phyloP scores from a whole-genome alignment of 805 yeast genomes.

The Metschnikowia peoriensis region DNA sequence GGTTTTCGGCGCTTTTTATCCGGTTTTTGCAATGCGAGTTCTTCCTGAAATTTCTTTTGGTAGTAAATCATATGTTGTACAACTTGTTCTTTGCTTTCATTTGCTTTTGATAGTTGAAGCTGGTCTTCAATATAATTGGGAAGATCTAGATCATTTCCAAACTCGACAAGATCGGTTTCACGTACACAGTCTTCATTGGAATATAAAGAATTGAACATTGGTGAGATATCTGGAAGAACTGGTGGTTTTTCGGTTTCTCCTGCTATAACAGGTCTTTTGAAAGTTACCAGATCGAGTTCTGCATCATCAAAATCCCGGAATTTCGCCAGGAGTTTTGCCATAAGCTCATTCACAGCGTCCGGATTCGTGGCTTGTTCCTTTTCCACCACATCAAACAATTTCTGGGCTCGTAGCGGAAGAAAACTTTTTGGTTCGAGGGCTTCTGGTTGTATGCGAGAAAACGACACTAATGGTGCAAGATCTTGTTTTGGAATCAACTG shows the following conservation, averaged over 20 bases:
- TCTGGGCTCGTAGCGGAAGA: constrained; percentile 5
- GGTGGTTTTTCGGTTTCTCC: constrained; percentile 4
- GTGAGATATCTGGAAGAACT: constrained; percentile 10
- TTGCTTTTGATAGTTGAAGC: constrained; percentile 18
- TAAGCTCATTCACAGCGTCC: constrained; percentile 8
- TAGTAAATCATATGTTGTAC: constrained; percentile 6
- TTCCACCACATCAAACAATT: constrained; percentile 3
- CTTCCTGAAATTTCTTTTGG: background rate
- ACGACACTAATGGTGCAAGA: constrained; percentile 16
- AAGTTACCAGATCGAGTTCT: constrained; percentile 30
- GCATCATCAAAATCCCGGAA: constrained; percentile 21
- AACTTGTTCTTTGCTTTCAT: constrained; percentile 7
- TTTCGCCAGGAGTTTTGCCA: constrained; percentile 20
- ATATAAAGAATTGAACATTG: constrained; percentile 15
- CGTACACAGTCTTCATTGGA: constrained; percentile 10
- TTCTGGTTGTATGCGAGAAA: constrained; percentile 11
- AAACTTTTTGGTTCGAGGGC: constrained; percentile 5
- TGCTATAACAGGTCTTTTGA: constrained; percentile 31
- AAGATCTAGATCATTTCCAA: constrained; percentile 10
- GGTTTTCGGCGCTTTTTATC: background rate
- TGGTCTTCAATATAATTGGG: constrained; percentile 8
- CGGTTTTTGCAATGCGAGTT: background rate
- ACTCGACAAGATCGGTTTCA: constrained; percentile 12
- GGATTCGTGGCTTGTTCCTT: constrained; percentile 13
- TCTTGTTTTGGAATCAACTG: constrained; percentile 19